Percentiles rank a stretch among this genome's conserved stretches.
These are phyloP conservation scores for Drosera capensis DNA, from an alignment of 148 eudicot genomes.

Conservation along the genomic window DNA sequence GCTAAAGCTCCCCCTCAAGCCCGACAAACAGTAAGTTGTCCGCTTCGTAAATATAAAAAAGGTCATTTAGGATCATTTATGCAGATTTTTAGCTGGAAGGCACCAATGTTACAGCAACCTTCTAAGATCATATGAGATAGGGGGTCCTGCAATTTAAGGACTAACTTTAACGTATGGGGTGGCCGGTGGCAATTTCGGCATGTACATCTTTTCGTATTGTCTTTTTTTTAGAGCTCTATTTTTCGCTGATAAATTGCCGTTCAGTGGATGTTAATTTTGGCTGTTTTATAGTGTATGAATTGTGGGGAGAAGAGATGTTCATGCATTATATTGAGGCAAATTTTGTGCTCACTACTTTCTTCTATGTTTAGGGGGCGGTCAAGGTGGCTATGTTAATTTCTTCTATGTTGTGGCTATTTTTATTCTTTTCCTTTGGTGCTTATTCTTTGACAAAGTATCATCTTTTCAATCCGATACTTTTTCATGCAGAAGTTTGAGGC, in stretches of 20 bases:
- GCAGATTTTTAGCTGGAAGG: no score
- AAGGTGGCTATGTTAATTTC: slow-evolving; percentile 76
- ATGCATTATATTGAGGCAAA: not conserved
- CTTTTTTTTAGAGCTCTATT: no score
- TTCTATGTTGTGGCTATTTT: slow-evolving; percentile 26
- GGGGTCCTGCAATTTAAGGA: no score
- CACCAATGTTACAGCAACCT: no score
- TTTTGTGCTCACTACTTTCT: slow-evolving; percentile 4
- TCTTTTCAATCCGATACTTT: not conserved
- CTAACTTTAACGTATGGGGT: no score
- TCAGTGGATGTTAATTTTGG: not conserved
- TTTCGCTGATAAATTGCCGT: no score
- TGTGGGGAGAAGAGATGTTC: not conserved
- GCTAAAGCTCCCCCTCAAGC: slow-evolving; percentile 53
- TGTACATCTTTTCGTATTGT: no score
- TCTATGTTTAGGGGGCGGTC: slow-evolving; percentile 48
- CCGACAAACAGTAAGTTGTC: slow-evolving; percentile 35
- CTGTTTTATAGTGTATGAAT: not conserved
- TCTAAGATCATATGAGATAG: no score
- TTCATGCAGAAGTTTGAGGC: slow-evolving; percentile 94
- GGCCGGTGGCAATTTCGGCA: no score
- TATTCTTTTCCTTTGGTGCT: not conserved
- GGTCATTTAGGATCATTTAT: not conserved
- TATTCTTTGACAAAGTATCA: not conserved
- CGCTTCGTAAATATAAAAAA: not conserved